Evolutionary conservation across 2,329 filamentous ascomycete species (phyloP).

Genomic region (Trichoderma afroharzianum): DNA sequence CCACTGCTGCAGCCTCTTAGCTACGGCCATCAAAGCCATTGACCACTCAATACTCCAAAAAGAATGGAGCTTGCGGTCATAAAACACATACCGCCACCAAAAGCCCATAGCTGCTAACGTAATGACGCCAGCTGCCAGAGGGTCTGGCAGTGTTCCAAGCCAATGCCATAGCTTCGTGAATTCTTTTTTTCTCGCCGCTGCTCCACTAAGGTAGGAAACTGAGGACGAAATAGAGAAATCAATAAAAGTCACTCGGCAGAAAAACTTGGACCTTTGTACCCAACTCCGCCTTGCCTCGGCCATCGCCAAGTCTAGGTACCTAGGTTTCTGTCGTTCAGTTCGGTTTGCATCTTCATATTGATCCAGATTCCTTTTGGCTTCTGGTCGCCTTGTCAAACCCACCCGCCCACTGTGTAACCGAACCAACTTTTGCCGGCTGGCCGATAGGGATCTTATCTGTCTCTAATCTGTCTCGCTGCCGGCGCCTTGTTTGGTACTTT

Average conservation of each 20-base stretch:
- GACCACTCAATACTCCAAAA: not conserved
- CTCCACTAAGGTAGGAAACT: not conserved
- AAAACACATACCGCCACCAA: not conserved
- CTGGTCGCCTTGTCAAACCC: not conserved
- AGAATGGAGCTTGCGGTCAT: constrained; percentile 3
- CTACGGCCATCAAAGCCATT: not conserved
- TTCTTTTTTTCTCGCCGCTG: not conserved
- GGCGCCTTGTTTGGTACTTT: not conserved
- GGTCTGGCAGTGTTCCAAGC: not conserved
- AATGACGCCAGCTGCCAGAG: not conserved
- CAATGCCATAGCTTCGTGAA: not conserved
- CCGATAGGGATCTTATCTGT: not conserved
- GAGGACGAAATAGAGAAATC: not conserved
- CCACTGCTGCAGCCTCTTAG: not conserved
- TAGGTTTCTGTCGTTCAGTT: not conserved
- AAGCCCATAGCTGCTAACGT: not conserved
- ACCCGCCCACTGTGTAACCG: not conserved
- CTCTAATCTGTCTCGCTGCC: not conserved
- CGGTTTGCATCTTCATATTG: not conserved
- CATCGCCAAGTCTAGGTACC: no score
- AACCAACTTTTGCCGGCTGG: not conserved
- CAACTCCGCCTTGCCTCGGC: not conserved
- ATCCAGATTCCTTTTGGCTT: not conserved
- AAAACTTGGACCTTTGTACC: not conserved
- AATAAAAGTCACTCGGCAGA: not conserved